Base-by-base conservation (phyloP, 176 grass and related monocot genomes). In the Phyllostachys edulis region DNA sequence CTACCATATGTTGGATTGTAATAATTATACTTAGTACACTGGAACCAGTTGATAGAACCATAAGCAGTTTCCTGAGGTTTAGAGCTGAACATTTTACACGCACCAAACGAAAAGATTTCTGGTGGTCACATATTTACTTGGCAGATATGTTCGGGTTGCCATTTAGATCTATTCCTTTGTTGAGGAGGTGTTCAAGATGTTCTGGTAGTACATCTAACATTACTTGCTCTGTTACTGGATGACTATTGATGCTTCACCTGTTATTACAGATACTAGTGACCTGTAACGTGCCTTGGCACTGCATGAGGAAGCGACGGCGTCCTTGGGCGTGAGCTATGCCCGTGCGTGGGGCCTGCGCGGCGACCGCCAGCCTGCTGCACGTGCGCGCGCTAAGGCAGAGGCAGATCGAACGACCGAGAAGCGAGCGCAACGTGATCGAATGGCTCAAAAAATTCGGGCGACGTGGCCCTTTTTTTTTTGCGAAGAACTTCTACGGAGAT, bases 141-240 rank as follows among this genome's bases (percentile, higher is more conserved):
- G 59, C 34, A 66, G 27, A 75, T 15, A 44, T 71, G 18, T 55
- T 55, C 44, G 15, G 27, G 29, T n/a, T 52, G 32, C 23, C 21
- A 57, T 56, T 55, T 71, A 72, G 5, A n/a, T 13, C 18, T 24
- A n/a, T 39, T 77, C 74, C 18, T 71, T 27, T 67, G 21, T 32
- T 39, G 12, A 56, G 14, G n/a, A 71, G 7, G 10, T 40, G 17
- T 47, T 2, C 44, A 37, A 10, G 18, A 51, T 63, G 70, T 34
- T 63, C 29, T 20, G 32, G 9, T 39, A 83, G 16, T 23, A 21
- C 27, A 54, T 66, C 38, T 18, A 62, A 26, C 44, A 51, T 34
- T 15, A 54, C 23, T 85, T 77, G 16, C 2, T 44, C 17, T 68
- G 69, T 73, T 73, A 60, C 42, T 86, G n/a, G 50, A 69, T 88